These are phyloP conservation scores for Tulasnella sp. DNA, from an alignment of 768 basidiomycete genomes.

Conservation along the genomic window DNA sequence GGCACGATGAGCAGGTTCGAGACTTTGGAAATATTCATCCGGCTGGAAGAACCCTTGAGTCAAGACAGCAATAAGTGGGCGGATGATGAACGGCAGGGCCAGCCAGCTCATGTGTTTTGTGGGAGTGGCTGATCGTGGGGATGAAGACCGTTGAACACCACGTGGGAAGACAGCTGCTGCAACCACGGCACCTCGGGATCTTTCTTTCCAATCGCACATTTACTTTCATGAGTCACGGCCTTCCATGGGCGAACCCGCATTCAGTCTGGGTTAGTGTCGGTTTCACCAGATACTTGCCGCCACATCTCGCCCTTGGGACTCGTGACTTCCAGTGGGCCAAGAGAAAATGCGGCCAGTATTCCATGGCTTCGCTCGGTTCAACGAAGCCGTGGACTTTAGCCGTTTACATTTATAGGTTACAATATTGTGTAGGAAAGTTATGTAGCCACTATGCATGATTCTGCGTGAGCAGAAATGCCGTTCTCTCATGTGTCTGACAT, in stretches of 20 bases:
- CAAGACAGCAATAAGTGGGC: conserved; percentile 45
- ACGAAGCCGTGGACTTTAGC: neutral
- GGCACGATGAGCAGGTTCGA: conserved; percentile 83
- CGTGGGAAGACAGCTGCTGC: neutral
- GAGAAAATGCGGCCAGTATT: neutral
- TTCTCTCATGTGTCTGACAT: too few relatives aligned
- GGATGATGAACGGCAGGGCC: conserved; percentile 16
- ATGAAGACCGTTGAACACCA: neutral
- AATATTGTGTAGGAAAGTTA: neutral
- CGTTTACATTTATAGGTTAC: neutral
- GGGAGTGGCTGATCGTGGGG: neutral
- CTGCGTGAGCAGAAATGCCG: too few relatives aligned
- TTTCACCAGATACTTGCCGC: neutral
- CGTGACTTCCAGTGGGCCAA: neutral
- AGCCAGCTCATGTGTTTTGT: neutral
- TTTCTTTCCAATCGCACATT: neutral
- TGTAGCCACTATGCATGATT: too few relatives aligned
- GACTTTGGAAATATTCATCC: conserved; percentile 92
- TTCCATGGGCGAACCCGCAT: neutral
- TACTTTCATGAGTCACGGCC: neutral
- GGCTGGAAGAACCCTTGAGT: conserved; percentile 92
- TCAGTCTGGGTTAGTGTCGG: neutral
- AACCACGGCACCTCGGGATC: neutral
- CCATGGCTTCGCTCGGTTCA: neutral
- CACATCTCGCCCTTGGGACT: neutral